Base-by-base conservation (phyloP, 2,329 filamentous ascomycete genomes). In the Nigrograna mackinnonii region DNA sequence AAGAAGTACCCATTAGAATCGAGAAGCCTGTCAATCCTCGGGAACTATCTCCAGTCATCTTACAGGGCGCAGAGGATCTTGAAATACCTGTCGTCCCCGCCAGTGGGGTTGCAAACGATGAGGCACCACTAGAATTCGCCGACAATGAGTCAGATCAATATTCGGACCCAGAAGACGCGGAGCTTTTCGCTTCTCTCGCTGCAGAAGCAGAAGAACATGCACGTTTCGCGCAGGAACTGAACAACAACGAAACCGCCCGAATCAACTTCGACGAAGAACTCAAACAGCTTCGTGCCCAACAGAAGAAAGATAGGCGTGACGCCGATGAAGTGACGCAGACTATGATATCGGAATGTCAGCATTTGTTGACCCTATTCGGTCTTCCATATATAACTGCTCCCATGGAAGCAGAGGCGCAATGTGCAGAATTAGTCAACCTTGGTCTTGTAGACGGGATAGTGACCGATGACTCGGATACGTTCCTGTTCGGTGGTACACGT, bases 331-430 rank as follows among this genome's bases (percentile, higher is more conserved):
- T 99, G 4, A 95, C 91, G 0, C 89, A 95, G 53, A 86, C 92
- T 53, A 99, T 99, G 94, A 84, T 97, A 30, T 83, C 86, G 1
- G 95, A 99, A 69, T 97, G 94, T 51, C 94, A 99, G 64, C 86
- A 94, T 34, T 79, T 99, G 0, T 81, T 99, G 16, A 81, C 84
- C 4, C 80, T 96, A 6, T 99, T 99, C 66, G 94, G 94, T 1
- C 82, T 99, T 9, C 94, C 94, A 0, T 99, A 99, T 62, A 86
- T 99, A 55, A 99, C 92, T 0, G 94, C 94, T 0, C 95, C 95
- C 0, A 97, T 97, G 94, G 94, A 99, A 78, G 94, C 94, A 0
- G 94, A 99, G 76, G 94, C 94, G 0, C 94, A 99, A 66, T 99
- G 94, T 61, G 94, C 94, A 1, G 89, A 96, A 69, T 81, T 99